Percentiles rank a stretch among this genome's conserved stretches.
Evolutionary conservation across 2,329 filamentous ascomycete species (phyloP).

Genomic region (Hansfordia pulvinata): DNA sequence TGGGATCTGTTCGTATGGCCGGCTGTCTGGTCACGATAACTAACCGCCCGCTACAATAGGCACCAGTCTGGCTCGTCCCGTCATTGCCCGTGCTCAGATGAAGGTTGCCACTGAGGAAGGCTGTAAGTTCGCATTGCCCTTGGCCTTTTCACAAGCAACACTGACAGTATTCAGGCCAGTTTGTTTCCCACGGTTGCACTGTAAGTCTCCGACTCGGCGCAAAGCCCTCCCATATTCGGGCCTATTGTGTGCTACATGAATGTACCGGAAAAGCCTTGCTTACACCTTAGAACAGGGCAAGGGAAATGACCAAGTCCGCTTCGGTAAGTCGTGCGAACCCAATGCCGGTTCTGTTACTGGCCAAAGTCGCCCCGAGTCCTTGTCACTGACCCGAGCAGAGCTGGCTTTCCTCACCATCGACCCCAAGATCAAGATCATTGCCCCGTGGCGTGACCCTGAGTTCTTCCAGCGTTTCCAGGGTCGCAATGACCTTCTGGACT

Average conservation of each 20-base stretch:
- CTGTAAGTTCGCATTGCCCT: not conserved
- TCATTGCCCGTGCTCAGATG: conserved; percentile 57
- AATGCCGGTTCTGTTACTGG: too few species aligned
- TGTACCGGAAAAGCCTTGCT: conserved; percentile 4
- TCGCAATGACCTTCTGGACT: conserved; percentile 60
- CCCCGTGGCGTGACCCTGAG: conserved; percentile 58
- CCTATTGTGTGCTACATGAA: conserved; percentile 17
- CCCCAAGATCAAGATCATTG: conserved; percentile 56
- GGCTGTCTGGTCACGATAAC: too few species aligned
- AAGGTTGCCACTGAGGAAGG: conserved; percentile 28
- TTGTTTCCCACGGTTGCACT: conserved; percentile 37
- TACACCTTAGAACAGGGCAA: not conserved
- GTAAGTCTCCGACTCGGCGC: too few species aligned
- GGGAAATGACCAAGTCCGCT: conserved; percentile 2
- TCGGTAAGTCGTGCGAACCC: too few species aligned
- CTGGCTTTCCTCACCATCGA: conserved; percentile 47
- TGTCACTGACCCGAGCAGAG: too few species aligned
- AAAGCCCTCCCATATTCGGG: not conserved
- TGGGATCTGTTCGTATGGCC: too few species aligned
- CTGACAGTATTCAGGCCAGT: conserved; percentile 39
- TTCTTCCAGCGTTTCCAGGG: conserved; percentile 60
- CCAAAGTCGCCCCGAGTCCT: too few species aligned
- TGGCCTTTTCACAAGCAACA: not conserved
- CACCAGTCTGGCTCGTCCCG: conserved; percentile 52
- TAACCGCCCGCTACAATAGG: conserved; percentile 30